A percentile compares a stretch with the other conserved stretches of the same genome.
These are phyloP conservation scores for Lachnellula subtilissima DNA, from an alignment of 2,329 filamentous ascomycete species.

Conservation along the genomic window DNA sequence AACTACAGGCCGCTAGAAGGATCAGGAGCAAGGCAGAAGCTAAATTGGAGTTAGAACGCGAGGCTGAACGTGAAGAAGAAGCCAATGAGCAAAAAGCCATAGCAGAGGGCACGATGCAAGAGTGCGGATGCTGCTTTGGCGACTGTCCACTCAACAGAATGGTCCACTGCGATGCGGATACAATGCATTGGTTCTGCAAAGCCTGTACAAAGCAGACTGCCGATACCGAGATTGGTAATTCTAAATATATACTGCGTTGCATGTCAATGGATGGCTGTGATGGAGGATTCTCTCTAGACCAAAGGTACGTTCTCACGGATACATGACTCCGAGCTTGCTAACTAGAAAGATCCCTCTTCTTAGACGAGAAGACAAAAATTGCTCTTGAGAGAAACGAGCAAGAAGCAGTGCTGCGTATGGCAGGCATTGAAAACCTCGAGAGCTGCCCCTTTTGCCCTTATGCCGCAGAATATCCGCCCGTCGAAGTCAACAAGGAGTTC, in stretches of 20 bases:
- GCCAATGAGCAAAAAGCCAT: constrained; percentile 40
- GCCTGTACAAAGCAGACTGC: constrained; percentile 61
- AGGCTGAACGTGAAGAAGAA: constrained; percentile 37
- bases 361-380: constrained; percentile 52
- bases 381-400: constrained; percentile 69
- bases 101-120: constrained; percentile 49
- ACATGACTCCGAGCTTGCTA: constrained; percentile 5
- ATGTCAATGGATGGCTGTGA: constrained; percentile 65
- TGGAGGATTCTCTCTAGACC: constrained; percentile 51
- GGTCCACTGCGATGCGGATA: constrained; percentile 55
- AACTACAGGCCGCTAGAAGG: constrained; percentile 36
- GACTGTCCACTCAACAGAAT: constrained; percentile 63
- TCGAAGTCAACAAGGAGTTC: constrained; percentile 68
- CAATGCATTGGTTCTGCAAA: constrained; percentile 58
- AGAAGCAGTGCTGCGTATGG: constrained; percentile 62
- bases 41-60: constrained; percentile 36
- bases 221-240: constrained; percentile 62
- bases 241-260: constrained; percentile 64
- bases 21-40: constrained; percentile 26
- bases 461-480: constrained; percentile 65
- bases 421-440: constrained; percentile 66
- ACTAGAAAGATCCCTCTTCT: constrained; percentile 25
- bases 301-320: constrained; percentile 43
- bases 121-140: constrained; percentile 71
- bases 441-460: constrained; percentile 80